Evolutionary conservation across 2,329 filamentous ascomycete species (phyloP).

Genomic region (Ophiostoma himal-ulmi): DNA sequence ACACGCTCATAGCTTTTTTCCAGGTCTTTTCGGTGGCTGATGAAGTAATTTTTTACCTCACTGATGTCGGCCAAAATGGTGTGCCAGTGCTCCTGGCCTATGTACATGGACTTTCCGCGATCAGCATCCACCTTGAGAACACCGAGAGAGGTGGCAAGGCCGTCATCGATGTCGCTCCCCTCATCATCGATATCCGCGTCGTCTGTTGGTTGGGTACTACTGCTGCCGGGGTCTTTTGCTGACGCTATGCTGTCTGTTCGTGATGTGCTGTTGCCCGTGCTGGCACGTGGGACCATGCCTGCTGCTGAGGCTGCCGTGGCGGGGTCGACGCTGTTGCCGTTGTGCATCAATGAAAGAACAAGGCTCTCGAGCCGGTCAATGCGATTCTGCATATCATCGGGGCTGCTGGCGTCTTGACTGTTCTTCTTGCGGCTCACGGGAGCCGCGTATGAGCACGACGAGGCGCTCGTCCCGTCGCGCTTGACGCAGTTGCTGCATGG

Average conservation of each 20-base stretch:
- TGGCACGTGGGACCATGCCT: constrained; percentile 29
- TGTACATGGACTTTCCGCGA: constrained; percentile 71
- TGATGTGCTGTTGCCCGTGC: constrained; percentile 29
- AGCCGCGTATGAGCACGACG: constrained; percentile 78
- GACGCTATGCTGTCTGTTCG: constrained; percentile 43
- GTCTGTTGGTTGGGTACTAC: background rate
- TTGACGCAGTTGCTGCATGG: constrained; percentile 95
- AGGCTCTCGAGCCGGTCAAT: constrained; percentile 92
- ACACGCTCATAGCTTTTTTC: constrained; percentile 76
- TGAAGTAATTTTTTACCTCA: constrained; percentile 90
- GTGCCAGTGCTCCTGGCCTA: constrained; percentile 80
- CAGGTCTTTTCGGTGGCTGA: constrained; percentile 78
- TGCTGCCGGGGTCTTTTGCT: constrained; percentile 27
- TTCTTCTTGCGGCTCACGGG: constrained; percentile 67
- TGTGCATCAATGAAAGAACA: constrained; percentile 90
- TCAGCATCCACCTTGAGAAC: constrained; percentile 73
- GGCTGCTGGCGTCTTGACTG: constrained; percentile 55
- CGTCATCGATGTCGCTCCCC: constrained; percentile 64
- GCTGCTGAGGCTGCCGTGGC: constrained; percentile 28
- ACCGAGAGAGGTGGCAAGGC: constrained; percentile 67
- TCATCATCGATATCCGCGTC: constrained; percentile 29
- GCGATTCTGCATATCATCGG: constrained; percentile 97
- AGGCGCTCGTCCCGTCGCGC: constrained; percentile 73
- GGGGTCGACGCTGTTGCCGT: constrained; percentile 53
- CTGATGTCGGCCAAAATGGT: constrained; percentile 74